Conservation (phyloP, 179 eudicot genomes). For the Kewa caespitosa region DNA sequence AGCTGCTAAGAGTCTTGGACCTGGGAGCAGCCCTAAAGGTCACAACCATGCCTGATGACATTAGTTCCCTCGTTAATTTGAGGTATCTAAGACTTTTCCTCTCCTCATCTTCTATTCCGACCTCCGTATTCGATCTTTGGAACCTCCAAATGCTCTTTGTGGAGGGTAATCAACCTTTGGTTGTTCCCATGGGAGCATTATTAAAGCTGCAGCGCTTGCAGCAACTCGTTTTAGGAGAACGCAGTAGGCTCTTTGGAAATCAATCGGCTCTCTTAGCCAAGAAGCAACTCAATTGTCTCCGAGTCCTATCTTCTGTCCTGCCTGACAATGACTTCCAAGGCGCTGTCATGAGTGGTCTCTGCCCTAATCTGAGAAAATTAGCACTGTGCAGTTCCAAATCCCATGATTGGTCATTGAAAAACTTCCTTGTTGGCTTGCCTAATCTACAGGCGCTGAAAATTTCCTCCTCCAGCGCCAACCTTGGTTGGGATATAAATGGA, state of each 20-base stretch:
- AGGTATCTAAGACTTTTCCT: slow-evolving; percentile 21
- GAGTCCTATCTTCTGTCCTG: slow-evolving; percentile 2
- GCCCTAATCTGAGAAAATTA: slow-evolving; percentile 15
- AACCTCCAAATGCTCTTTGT: slow-evolving; percentile 22
- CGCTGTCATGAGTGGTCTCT: not conserved
- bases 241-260: not conserved
- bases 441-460: not conserved
- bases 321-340: slow-evolving; percentile 7
- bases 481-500: not conserved
- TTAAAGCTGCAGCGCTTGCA: slow-evolving; percentile 15
- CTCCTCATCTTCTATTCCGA: not conserved
- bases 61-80: not conserved
- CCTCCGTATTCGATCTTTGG: slow-evolving; percentile 10
- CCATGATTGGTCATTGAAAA: not conserved
- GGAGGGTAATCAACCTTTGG: not conserved
- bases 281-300: slow-evolving; percentile 8
- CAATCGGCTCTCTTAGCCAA: not conserved
- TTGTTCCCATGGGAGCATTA: not conserved
- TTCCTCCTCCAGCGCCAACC: not conserved
- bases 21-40: not conserved
- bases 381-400: not conserved
- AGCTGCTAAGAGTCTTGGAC: slow-evolving; percentile 23
- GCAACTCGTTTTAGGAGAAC: slow-evolving; percentile 12
- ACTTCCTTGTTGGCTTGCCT: not conserved
- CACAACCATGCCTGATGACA: not conserved